phyloP scores from a whole-genome alignment of 2,329 filamentous ascomycete genomes.

The Arthrobotrys sphaeroides region DNA sequence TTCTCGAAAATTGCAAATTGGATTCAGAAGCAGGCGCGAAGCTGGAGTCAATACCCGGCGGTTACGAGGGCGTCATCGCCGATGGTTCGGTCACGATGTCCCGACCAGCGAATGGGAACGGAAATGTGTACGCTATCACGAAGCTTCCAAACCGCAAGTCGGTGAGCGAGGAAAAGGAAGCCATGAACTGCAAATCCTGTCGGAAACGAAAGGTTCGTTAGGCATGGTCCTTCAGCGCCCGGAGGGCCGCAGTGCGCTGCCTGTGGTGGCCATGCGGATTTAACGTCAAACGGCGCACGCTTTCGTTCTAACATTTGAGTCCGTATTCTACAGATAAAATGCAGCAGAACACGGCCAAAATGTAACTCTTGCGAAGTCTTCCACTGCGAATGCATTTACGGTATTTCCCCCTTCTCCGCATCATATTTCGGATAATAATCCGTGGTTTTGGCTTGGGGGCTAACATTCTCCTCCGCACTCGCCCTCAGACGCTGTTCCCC shows the following conservation, averaged over 20 bases:
- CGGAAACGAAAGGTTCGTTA: conserved; percentile 83
- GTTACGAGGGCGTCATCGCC: conserved; percentile 53
- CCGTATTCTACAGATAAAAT: conserved; percentile 76
- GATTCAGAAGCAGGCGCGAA: conserved; percentile 45
- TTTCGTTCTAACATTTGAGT: conserved; percentile 38
- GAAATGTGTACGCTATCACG: conserved; percentile 53
- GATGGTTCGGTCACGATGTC: conserved; percentile 52
- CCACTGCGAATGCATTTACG: conserved; percentile 86
- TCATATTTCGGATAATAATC: background rate
- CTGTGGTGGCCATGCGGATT: conserved; percentile 3
- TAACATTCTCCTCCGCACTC: conserved; percentile 26
- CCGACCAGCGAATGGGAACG: conserved; percentile 51
- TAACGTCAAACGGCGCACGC: conserved; percentile 32
- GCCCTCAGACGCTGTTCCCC: conserved; percentile 52
- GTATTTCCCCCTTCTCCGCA: conserved; percentile 65
- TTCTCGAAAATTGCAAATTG: conserved; percentile 42
- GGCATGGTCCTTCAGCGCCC: conserved; percentile 35
- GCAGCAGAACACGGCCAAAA: conserved; percentile 82
- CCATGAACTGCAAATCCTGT: conserved; percentile 96
- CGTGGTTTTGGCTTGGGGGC: conserved; percentile 14
- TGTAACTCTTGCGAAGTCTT: conserved; percentile 92
- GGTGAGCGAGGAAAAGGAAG: conserved; percentile 81
- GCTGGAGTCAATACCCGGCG: conserved; percentile 52
- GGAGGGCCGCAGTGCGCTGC: background rate
- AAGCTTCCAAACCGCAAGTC: conserved; percentile 65